These are phyloP conservation scores for Scenedesmus sp. DNA, from an alignment of 163 green algal species.

Conservation along the genomic window DNA sequence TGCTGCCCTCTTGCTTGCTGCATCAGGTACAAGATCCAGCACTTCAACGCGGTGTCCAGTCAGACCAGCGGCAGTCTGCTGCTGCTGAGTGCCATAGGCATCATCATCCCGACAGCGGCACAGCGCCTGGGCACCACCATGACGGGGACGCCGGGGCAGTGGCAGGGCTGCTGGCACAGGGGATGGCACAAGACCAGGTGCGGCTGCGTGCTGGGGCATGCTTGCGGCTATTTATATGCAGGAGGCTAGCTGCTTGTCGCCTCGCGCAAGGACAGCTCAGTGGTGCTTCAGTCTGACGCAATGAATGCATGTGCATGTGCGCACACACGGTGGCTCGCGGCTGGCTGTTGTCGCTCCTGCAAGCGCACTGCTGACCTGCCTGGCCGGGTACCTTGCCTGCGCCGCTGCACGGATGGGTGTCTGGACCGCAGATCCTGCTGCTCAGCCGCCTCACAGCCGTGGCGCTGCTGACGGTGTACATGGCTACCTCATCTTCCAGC, in stretches of 20 bases:
- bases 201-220: not conserved
- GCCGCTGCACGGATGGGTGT: not conserved
- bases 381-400: constrained; percentile 44
- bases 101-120: constrained; percentile 87
- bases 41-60: constrained; percentile 83
- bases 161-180: not conserved
- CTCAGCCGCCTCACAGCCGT: constrained; percentile 61
- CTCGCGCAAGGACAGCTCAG: no score
- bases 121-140: constrained; percentile 59
- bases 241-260: no score
- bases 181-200: constrained; percentile 38
- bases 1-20: not conserved
- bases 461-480: constrained; percentile 74
- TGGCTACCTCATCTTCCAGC: constrained; percentile 92
- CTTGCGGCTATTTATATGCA: not conserved
- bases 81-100: constrained; percentile 83
- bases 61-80: constrained; percentile 81
- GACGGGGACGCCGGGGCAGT: not conserved
- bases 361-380: not conserved
- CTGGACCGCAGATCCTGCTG: constrained; percentile 41
- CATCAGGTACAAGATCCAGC: constrained; percentile 81
- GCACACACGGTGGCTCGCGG: not conserved
- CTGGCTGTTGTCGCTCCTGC: not conserved
- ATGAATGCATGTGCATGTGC: not conserved
- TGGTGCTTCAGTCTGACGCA: not conserved